A percentile compares a stretch with the other conserved stretches of the same genome.
Evolutionary conservation across 495 filamentous ascomycete species (phyloP).

Genomic region (Penicillium bialowiezense): DNA sequence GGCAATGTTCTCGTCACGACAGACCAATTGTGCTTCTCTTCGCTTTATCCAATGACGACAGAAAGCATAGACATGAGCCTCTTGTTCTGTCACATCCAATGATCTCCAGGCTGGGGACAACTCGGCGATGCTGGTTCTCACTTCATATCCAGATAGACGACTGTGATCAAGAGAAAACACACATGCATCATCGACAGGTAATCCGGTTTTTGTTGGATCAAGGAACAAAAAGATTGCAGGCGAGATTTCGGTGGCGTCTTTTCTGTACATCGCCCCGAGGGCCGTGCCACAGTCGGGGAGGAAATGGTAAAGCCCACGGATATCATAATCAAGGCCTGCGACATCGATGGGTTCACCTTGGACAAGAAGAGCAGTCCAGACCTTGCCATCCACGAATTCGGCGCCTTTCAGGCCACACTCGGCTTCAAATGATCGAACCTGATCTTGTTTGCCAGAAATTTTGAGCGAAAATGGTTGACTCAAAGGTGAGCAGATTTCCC

Average conservation of each 20-base stretch:
- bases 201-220: slow-evolving; percentile 51
- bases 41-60: slow-evolving; percentile 22
- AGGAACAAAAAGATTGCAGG: slow-evolving; percentile 61
- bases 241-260: slow-evolving; percentile 10
- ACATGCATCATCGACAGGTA: slow-evolving; percentile 53
- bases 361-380: slow-evolving; percentile 40
- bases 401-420: slow-evolving; percentile 39
- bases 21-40: slow-evolving; percentile 9
- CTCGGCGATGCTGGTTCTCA: slow-evolving; percentile 47
- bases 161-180: slow-evolving; percentile 59
- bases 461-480: slow-evolving; percentile 18
- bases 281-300: slow-evolving; percentile 68
- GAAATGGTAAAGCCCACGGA: slow-evolving; percentile 56
- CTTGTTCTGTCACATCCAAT: slow-evolving; percentile 4
- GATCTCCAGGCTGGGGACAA: slow-evolving; percentile 35
- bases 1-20: slow-evolving; percentile 6
- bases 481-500: slow-evolving; percentile 50
- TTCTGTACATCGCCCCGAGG: slow-evolving; percentile 53
- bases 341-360: slow-evolving; percentile 24
- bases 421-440: slow-evolving; percentile 24
- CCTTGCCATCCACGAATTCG: slow-evolving; percentile 29
- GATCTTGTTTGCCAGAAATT: slow-evolving; percentile 22
- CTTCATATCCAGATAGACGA: slow-evolving; percentile 52
- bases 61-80: slow-evolving; percentile 15
- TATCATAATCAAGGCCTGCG: slow-evolving; percentile 34